A percentile compares a stretch with the other conserved stretches of the same genome.
These are phyloP conservation scores for Silene vulgaris DNA, from an alignment of 179 eudicot genomes.

Conservation along the genomic window DNA sequence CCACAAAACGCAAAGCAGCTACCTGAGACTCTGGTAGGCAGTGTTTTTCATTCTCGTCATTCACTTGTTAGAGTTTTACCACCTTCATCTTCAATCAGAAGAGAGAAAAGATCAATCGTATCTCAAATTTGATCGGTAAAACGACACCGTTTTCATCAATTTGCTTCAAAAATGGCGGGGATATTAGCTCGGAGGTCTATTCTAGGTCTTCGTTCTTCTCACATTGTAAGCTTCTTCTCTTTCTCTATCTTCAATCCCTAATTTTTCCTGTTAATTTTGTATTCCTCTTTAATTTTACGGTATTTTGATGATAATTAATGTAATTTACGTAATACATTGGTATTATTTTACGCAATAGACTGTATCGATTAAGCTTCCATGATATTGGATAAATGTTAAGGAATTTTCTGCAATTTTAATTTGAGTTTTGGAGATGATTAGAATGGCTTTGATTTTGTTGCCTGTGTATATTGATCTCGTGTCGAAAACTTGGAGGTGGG, in stretches of 20 bases:
- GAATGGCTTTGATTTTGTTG: not conserved
- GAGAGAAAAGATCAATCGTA: not conserved
- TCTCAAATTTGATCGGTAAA: constrained; percentile 5
- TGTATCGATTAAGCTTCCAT: not conserved
- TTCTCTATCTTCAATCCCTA: constrained; percentile 19
- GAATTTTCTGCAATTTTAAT: not conserved
- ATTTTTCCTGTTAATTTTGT: not conserved
- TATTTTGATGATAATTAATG: not conserved
- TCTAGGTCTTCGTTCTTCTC: constrained; percentile 51
- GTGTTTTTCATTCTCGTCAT: not conserved
- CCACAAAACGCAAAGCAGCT: not conserved
- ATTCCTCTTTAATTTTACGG: not conserved
- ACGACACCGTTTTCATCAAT: not conserved
- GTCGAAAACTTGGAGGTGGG: not conserved
- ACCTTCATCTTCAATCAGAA: not conserved
- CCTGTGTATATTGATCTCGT: not conserved
- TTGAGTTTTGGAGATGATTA: not conserved
- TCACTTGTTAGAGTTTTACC: not conserved
- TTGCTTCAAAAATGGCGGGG: constrained; percentile 42
- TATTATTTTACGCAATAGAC: not conserved
- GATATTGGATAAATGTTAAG: not conserved
- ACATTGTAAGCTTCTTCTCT: constrained; percentile 40
- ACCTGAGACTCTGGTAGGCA: constrained; percentile 1
- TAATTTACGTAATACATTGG: not conserved
- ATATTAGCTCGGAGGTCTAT: constrained; percentile 64